A percentile compares a stretch with the other conserved stretches of the same genome.
phyloP scores from a whole-genome alignment of 345 rosid species.

The rapeseed (Brassica napus) region Da-Ae NC_063445.1:56628001-56628500 shows the following conservation, averaged over 20 bases:
- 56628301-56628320: conserved; percentile 56
- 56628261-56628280: conserved; percentile 71
- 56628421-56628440: conserved; percentile 81
- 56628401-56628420: conserved; percentile 69
- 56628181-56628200: conserved; percentile 46
- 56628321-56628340: conserved; percentile 75
- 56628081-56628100: conserved; percentile 54
- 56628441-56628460: conserved; percentile 71
- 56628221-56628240: conserved; percentile 74
- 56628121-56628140: conserved; percentile 78
- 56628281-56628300: conserved; percentile 45
- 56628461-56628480: conserved; percentile 63
- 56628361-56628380: conserved; percentile 93
- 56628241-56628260: conserved; percentile 93
- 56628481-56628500: conserved; percentile 66
- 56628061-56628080: conserved; percentile 50
- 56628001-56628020: conserved; percentile 94
- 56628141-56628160: conserved; percentile 80
- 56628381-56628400: conserved; percentile 60
- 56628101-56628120: conserved; percentile 88
- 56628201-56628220: conserved; percentile 77
- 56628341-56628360: conserved; percentile 77
- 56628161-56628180: conserved; percentile 58
- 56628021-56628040: conserved; percentile 90
- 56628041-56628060: conserved; percentile 97